A percentile compares a stretch with the other conserved stretches of the same genome.
Evolutionary conservation across 2,329 filamentous ascomycete species (phyloP).

Genomic region (Cercospora beticola): DNA sequence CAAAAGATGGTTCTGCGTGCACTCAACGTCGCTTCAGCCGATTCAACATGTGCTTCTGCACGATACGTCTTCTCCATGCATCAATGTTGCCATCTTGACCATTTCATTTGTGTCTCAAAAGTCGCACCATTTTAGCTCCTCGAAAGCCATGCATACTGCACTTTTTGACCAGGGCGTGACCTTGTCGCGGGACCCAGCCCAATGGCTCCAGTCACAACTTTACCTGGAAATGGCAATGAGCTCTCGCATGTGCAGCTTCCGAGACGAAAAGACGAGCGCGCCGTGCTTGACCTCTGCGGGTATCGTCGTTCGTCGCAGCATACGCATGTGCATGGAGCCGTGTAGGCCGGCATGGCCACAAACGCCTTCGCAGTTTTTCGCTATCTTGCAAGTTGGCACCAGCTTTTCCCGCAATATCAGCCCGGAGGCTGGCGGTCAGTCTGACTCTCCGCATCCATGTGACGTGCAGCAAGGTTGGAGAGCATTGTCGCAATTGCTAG

Average conservation of each 20-base stretch:
- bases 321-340: neutral
- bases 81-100: neutral
- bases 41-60: neutral
- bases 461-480: neutral
- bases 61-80: neutral
- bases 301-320: neutral
- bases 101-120: neutral
- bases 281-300: neutral
- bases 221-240: constrained; percentile 5
- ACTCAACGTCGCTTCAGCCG: neutral
- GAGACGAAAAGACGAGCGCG: neutral
- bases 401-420: neutral
- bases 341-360: neutral
- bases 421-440: neutral
- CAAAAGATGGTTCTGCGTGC: neutral
- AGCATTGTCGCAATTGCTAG: neutral
- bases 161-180: neutral
- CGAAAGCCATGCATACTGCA: neutral
- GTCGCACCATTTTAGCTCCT: constrained; percentile 1
- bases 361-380: neutral
- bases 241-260: constrained; percentile 5
- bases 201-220: constrained; percentile 6
- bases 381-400: neutral
- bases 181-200: neutral
- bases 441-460: neutral